Evolutionary conservation across 2,329 filamentous ascomycete species (phyloP).

Genomic region (Aspergillus proliferans): DNA sequence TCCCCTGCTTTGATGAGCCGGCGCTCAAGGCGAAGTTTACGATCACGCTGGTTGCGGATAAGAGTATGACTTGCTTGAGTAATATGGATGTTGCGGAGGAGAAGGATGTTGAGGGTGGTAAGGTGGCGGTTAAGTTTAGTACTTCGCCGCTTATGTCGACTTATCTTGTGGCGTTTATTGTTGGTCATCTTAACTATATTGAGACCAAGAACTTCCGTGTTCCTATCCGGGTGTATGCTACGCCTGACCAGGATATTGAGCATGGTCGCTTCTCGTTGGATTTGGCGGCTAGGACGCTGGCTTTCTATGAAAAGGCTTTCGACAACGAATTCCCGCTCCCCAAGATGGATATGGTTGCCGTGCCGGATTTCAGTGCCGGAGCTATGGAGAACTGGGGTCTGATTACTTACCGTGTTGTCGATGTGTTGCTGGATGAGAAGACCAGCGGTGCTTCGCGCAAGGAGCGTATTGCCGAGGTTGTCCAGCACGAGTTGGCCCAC

Average conservation of each 20-base stretch:
- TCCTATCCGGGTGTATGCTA: constrained; percentile 89
- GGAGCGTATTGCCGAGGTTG: constrained; percentile 88
- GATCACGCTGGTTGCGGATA: constrained; percentile 83
- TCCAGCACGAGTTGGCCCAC: constrained; percentile 94
- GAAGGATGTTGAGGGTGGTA: constrained; percentile 62
- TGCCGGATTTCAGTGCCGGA: constrained; percentile 90
- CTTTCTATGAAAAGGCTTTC: constrained; percentile 94
- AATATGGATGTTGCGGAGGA: constrained; percentile 93
- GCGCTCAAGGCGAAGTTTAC: constrained; percentile 89
- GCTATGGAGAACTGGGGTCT: constrained; percentile 99
- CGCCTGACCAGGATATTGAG: constrained; percentile 81
- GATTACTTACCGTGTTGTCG: constrained; percentile 89
- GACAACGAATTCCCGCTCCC: constrained; percentile 78
- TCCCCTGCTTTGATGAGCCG: constrained; percentile 96
- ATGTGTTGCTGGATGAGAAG: constrained; percentile 86
- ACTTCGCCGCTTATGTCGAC: constrained; percentile 92
- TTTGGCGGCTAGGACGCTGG: constrained; percentile 79
- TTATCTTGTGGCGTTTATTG: constrained; percentile 87
- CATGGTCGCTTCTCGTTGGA: constrained; percentile 87
- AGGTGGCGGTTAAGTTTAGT: constrained; percentile 87
- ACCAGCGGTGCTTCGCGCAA: constrained; percentile 81
- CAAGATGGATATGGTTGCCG: constrained; percentile 95
- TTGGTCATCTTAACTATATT: constrained; percentile 89
- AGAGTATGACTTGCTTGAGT: constrained; percentile 83
- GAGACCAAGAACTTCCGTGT: constrained; percentile 88